Base-by-base conservation (phyloP, 2,329 filamentous ascomycete genomes). In the Stemphylium vesicarium region DNA sequence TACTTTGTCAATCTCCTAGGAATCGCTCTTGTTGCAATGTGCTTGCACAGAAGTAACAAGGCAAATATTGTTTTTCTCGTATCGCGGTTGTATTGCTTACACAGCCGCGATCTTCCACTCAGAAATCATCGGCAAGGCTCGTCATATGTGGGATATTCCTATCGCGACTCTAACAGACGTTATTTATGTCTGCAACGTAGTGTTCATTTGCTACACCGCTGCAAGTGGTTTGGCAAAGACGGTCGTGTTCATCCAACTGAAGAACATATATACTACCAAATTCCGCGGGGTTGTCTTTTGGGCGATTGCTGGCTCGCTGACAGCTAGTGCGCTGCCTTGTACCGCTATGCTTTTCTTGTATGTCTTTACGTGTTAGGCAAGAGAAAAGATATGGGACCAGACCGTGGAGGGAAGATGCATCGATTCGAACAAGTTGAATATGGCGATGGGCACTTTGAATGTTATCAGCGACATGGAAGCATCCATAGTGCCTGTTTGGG, bases 381-480 rank as follows among this genome's bases (percentile, higher is more conserved):
- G 52, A n/a, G 51, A 52, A 26, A 57, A 50, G 18, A 51, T 56
- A 11, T 49, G 33, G 33, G 37, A 60, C 32, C 48, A 47, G 2
- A 50, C n/a, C 32, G 24, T 57, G 2, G 16, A 33, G 9, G 57
- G 60, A 10, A 15, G 32, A 1, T 63, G 57, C 26, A 40, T 62
- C 18, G 50, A 59, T 22, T 22, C 20, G 15, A 53, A 48, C 4
- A 38, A 13, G 8, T 24, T 54, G 2, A 52, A 52, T 39, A 53
- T 61, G 18, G 58, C 55, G 2, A 54, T 53, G n/a, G 60, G 53
- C 2, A 37, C 24, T 7, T 13, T 63, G 29, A 60, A 61, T 37
- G 33, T 49, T 8, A 22, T 59, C 22, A 41, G 40, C 3, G 63
- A 65, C 31, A 16, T 64, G 7, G 56, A 65, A 42, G 60, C 63